These are phyloP conservation scores for Colletotrichum zoysiae DNA, from an alignment of 2,329 filamentous ascomycete species.

Conservation along the genomic window DNA sequence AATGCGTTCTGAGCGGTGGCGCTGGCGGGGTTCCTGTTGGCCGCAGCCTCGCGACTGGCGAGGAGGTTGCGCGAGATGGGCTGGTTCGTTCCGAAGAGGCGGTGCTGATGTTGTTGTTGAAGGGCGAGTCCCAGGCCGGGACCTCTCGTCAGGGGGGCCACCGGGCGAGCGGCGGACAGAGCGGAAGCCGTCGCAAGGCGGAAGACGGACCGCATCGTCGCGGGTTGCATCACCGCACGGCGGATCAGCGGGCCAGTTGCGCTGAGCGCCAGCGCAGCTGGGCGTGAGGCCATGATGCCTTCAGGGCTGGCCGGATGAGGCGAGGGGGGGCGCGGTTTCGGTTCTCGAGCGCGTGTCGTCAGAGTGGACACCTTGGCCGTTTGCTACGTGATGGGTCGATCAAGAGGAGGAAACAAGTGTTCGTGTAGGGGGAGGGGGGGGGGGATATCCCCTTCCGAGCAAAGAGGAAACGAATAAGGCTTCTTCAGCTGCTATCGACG, in stretches of 20 bases:
- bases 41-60: constrained; percentile 88
- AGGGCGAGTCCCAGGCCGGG: constrained; percentile 43
- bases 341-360: constrained; percentile 18
- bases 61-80: constrained; percentile 74
- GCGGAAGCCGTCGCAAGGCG: constrained; percentile 32
- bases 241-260: constrained; percentile 36
- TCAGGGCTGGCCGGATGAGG: constrained; percentile 4
- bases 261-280: constrained; percentile 41
- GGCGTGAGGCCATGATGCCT: constrained; percentile 41
- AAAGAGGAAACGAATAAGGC: constrained; percentile 5
- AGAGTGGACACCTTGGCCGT: not conserved
- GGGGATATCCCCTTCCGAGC: constrained; percentile 12
- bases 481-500: constrained; percentile 23
- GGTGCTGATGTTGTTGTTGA: constrained; percentile 46
- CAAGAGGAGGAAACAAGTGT: not conserved
- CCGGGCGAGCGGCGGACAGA: constrained; percentile 13
- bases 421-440: constrained; percentile 4
- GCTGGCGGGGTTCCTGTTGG: constrained; percentile 91
- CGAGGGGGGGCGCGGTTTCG: constrained; percentile 5
- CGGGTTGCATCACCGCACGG: constrained; percentile 33
- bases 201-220: constrained; percentile 40
- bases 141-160: constrained; percentile 15
- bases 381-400: constrained; percentile 10
- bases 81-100: constrained; percentile 58
- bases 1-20: constrained; percentile 92